Conservation (phyloP, 179 eudicot species). For the Carnegiea gigantea region DNA sequence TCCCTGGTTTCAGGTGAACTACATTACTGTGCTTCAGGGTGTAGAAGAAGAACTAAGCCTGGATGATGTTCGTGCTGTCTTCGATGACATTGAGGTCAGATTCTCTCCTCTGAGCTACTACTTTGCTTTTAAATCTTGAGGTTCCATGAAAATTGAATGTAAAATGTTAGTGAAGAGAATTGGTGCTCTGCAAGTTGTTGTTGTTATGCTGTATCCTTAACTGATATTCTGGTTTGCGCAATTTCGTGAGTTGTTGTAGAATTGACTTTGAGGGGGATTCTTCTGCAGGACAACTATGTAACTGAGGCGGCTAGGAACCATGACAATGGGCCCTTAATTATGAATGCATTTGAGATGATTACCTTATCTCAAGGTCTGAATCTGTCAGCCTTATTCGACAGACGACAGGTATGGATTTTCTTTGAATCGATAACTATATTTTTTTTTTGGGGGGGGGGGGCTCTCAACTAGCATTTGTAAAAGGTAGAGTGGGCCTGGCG, state of each 20-base stretch:
- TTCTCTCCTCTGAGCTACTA: background rate
- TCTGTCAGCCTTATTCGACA: constrained; percentile 90
- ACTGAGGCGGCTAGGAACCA: constrained; percentile 56
- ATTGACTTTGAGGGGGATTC: constrained; percentile 11
- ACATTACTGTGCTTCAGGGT: constrained; percentile 52
- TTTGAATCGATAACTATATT: background rate
- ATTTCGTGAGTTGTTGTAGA: background rate
- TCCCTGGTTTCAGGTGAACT: constrained; percentile 75
- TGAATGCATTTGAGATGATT: constrained; percentile 99
- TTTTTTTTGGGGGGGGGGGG: too few species aligned
- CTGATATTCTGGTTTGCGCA: background rate
- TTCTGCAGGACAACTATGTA: constrained; percentile 72
- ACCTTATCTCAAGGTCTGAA: constrained; percentile 94
- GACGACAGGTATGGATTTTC: constrained; percentile 67
- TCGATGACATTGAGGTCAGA: constrained; percentile 89
- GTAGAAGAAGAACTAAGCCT: constrained; percentile 78
- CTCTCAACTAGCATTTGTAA: background rate
- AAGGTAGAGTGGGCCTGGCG: background rate
- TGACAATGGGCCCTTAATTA: constrained; percentile 66
- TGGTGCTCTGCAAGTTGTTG: constrained; percentile 1
- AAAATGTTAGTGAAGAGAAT: background rate
- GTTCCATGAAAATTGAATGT: background rate
- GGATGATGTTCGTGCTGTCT: constrained; percentile 87
- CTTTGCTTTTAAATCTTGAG: too few species aligned
- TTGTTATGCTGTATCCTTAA: background rate